These are phyloP conservation scores for Bonia amplexicaulis DNA, from an alignment of 176 grass and related monocot species.

Conservation along the genomic window DNA sequence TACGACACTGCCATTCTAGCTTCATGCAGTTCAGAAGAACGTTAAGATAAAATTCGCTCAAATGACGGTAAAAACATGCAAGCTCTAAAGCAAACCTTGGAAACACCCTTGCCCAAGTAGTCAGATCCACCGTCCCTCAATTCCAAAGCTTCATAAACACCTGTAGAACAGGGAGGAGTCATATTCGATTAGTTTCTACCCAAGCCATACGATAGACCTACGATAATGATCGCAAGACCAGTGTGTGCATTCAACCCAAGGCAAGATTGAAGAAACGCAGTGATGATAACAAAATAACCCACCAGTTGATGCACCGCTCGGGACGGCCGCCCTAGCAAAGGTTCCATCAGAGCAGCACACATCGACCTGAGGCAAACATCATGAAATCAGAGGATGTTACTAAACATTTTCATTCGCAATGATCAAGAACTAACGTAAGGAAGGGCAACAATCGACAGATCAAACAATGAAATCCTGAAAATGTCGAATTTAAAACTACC, in stretches of 20 bases:
- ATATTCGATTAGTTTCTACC: background rate
- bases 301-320: slow-evolving; percentile 92
- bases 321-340: slow-evolving; percentile 61
- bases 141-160: slow-evolving; percentile 80
- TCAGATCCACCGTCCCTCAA: slow-evolving; percentile 82
- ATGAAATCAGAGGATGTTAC: background rate
- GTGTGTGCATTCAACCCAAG: background rate
- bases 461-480: background rate
- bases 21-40: background rate
- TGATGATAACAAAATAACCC: background rate
- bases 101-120: slow-evolving; percentile 78
- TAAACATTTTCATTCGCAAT: background rate
- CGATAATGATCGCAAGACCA: background rate
- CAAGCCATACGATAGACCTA: background rate
- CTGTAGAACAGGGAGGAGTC: slow-evolving; percentile 13
- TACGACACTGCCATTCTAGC: too few species aligned
- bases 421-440: background rate
- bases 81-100: slow-evolving; percentile 38
- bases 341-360: slow-evolving; percentile 59
- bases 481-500: background rate
- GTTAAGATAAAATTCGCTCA: background rate
- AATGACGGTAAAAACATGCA: background rate
- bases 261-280: background rate
- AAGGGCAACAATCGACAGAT: background rate
- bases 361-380: slow-evolving; percentile 44